These are phyloP conservation scores for Yarrowia sp. DNA, from an alignment of 805 yeast species.

Conservation along the genomic window DNA sequence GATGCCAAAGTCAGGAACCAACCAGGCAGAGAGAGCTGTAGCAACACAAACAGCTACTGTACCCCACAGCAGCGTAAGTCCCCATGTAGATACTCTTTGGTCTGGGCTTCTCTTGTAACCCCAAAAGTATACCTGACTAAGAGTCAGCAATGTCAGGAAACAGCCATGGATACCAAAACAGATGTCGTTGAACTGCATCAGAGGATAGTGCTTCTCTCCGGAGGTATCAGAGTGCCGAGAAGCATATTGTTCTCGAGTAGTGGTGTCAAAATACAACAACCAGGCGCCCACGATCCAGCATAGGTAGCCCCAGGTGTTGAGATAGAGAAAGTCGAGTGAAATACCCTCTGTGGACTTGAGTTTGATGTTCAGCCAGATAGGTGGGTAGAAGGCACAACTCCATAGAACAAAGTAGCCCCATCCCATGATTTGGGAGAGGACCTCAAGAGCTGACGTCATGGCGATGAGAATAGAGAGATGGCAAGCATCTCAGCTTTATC, in stretches of 20 bases:
- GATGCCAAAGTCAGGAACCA: background rate
- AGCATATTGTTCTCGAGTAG: constrained; percentile 51
- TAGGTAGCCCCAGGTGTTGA: constrained; percentile 51
- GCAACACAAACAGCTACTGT: background rate
- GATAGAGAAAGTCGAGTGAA: constrained; percentile 50
- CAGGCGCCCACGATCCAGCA: constrained; percentile 48
- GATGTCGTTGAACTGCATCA: constrained; percentile 55
- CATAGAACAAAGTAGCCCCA: constrained; percentile 28
- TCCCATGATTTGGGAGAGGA: constrained; percentile 16
- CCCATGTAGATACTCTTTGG: constrained; percentile 11
- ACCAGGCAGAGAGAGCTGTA: constrained; percentile 3
- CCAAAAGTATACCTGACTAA: constrained; percentile 9
- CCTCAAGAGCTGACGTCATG: constrained; percentile 1
- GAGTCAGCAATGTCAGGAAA: constrained; percentile 9
- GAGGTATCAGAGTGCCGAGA: constrained; percentile 43
- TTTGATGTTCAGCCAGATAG: constrained; percentile 47
- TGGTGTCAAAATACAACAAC: constrained; percentile 48
- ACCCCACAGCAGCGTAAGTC: background rate
- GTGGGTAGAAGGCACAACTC: constrained; percentile 53
- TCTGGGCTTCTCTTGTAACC: constrained; percentile 2
- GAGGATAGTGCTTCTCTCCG: constrained; percentile 48
- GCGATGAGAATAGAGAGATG: no score
- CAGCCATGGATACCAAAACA: constrained; percentile 54
- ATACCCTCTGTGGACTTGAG: constrained; percentile 51
- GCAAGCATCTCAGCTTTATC: background rate